phyloP scores from a whole-genome alignment of 768 basidiomycete genomes.

The Mycena alexandri region DNA sequence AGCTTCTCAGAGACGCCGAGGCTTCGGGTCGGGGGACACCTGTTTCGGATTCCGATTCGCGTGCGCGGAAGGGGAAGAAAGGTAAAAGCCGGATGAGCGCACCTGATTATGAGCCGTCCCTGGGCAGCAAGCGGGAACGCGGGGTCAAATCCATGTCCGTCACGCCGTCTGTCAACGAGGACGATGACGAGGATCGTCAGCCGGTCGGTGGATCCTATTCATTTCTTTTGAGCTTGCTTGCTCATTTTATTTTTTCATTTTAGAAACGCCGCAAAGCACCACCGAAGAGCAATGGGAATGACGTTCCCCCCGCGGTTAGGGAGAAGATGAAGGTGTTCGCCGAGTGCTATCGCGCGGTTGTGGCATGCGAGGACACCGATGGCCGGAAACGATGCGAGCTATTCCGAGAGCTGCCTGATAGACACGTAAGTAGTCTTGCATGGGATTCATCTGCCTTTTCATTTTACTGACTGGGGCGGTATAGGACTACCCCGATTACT shows the following conservation, averaged over 20 bases:
- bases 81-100: conserved; percentile 61
- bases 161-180: conserved; percentile 81
- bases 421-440: conserved; percentile 60
- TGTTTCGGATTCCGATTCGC: conserved; percentile 68
- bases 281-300: conserved; percentile 53
- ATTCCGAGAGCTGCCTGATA: conserved; percentile 89
- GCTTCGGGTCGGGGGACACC: conserved; percentile 76
- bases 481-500: conserved; percentile 94
- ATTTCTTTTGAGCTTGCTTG: conserved; percentile 12
- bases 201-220: conserved; percentile 56
- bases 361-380: conserved; percentile 76
- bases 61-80: conserved; percentile 75
- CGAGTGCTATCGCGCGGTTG: conserved; percentile 81
- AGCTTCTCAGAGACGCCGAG: conserved; percentile 58
- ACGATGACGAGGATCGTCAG: conserved; percentile 84
- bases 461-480: conserved; percentile 36
- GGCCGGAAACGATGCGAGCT: conserved; percentile 88
- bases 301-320: conserved; percentile 68
- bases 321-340: conserved; percentile 87
- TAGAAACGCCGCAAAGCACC: conserved; percentile 92
- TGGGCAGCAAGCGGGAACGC: conserved; percentile 82
- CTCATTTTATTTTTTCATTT: conserved; percentile 23
- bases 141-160: conserved; percentile 79
- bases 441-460: conserved; percentile 16
- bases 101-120: conserved; percentile 60